Percentiles rank a stretch among this genome's conserved stretches.
Conservation (phyloP, 169 alveolate genomes). For the Plasmodium cynomolgi region DNA sequence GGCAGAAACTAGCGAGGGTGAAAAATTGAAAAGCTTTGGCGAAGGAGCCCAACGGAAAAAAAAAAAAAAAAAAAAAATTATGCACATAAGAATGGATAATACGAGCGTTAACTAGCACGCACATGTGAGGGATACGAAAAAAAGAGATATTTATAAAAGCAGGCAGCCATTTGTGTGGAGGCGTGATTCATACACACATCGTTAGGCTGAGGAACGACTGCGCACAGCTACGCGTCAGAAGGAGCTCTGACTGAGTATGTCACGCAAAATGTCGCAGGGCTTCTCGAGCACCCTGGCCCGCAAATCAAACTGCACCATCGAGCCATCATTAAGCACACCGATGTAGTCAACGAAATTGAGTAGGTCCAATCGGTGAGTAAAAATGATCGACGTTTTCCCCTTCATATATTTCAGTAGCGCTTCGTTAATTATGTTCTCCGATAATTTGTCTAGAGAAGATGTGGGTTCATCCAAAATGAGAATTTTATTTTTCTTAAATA, state of each 20-base stretch:
- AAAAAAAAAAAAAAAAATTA: background rate
- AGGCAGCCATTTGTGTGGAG: background rate
- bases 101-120: background rate
- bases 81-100: background rate
- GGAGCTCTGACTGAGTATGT: constrained; percentile 21
- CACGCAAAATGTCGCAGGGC: constrained; percentile 25
- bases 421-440: constrained; percentile 72
- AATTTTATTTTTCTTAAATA: constrained; percentile 70
- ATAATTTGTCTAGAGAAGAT: constrained; percentile 79
- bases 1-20: background rate
- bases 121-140: background rate
- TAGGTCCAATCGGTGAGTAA: constrained; percentile 47
- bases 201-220: background rate
- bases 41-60: background rate
- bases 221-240: background rate
- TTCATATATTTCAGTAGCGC: constrained; percentile 63
- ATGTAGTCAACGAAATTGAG: constrained; percentile 61
- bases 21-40: background rate
- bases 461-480: constrained; percentile 82
- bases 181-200: background rate
- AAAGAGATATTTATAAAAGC: background rate
- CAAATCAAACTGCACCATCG: constrained; percentile 50
- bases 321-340: constrained; percentile 56
- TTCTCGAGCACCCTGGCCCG: constrained; percentile 25
- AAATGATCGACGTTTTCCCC: constrained; percentile 46